These are phyloP conservation scores for Triticum timopheevii DNA, from an alignment of 176 grass and related monocot species.

Conservation along the genomic window DNA sequence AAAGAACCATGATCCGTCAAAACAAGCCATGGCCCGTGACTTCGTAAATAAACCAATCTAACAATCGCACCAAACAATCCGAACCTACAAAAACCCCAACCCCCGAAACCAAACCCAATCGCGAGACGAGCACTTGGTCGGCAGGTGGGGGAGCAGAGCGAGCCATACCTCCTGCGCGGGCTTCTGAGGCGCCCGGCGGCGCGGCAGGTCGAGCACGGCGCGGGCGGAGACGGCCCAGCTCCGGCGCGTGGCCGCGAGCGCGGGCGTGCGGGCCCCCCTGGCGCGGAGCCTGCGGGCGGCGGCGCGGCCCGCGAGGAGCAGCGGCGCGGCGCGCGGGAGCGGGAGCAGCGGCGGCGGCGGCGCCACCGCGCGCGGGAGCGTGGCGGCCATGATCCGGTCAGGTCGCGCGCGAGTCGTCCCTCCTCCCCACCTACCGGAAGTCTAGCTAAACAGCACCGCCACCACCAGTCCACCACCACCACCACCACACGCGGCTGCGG, in stretches of 20 bases:
- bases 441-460: neutral
- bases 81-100: slow-evolving; percentile 14
- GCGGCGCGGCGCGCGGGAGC: slow-evolving; percentile 42
- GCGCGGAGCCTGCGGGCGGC: slow-evolving; percentile 32
- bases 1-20: neutral
- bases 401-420: neutral
- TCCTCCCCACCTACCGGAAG: neutral
- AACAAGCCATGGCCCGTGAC: neutral
- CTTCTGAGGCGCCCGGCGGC: neutral
- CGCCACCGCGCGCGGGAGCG: slow-evolving; percentile 40
- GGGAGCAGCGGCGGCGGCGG: slow-evolving; percentile 20
- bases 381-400: slow-evolving; percentile 38
- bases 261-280: slow-evolving; percentile 23
- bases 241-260: slow-evolving; percentile 36
- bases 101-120: neutral
- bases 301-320: slow-evolving; percentile 51
- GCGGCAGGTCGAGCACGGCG: slow-evolving; percentile 33
- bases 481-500: slow-evolving; percentile 1
- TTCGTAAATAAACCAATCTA: neutral
- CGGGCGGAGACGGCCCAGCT: slow-evolving; percentile 41
- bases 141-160: neutral
- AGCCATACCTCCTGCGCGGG: slow-evolving; percentile 45
- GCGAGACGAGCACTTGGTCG: neutral
- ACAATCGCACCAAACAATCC: neutral
- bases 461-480: neutral